phyloP scores from a whole-genome alignment of 768 basidiomycete genomes.

The Sporobolomyces roseus region DNA sequence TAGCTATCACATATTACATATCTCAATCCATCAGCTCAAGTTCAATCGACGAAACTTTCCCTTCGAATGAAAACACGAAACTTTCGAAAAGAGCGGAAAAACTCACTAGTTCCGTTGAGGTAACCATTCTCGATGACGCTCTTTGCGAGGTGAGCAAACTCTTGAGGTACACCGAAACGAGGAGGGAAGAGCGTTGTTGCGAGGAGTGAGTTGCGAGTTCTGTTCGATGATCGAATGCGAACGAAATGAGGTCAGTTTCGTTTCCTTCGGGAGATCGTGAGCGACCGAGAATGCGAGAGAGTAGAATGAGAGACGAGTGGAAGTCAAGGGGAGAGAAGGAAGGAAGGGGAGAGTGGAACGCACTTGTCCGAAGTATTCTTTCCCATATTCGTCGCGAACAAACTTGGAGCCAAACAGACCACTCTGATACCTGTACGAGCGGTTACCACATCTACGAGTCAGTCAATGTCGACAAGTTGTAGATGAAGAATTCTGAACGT shows the following conservation, averaged over 20 bases:
- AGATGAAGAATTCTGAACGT: slow-evolving; percentile 6
- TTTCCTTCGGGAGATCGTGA: background rate
- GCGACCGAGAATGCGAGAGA: slow-evolving; percentile 17
- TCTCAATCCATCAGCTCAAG: background rate
- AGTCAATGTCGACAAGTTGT: background rate
- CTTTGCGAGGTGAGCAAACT: slow-evolving; percentile 57
- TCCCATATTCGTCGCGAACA: slow-evolving; percentile 55
- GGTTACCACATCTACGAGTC: background rate
- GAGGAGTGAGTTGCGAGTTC: slow-evolving; percentile 17
- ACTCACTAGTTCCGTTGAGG: slow-evolving; percentile 53
- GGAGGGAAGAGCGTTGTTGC: slow-evolving; percentile 48
- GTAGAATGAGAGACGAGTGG: background rate
- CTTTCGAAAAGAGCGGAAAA: background rate
- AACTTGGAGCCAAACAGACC: slow-evolving; percentile 59
- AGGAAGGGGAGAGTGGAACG: slow-evolving; percentile 11
- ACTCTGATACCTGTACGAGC: slow-evolving; percentile 47
- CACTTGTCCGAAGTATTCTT: slow-evolving; percentile 45
- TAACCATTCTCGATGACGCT: slow-evolving; percentile 58
- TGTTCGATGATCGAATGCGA: background rate
- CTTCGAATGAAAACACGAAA: no score
- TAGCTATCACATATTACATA: background rate
- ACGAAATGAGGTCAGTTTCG: background rate
- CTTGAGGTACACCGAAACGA: slow-evolving; percentile 55
- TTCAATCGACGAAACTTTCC: no score
- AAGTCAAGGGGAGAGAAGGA: background rate